Evolutionary conservation across 1,284 basidiomycete species (phyloP).

Genomic region (Cutaneotrichosporon dermatis): DNA sequence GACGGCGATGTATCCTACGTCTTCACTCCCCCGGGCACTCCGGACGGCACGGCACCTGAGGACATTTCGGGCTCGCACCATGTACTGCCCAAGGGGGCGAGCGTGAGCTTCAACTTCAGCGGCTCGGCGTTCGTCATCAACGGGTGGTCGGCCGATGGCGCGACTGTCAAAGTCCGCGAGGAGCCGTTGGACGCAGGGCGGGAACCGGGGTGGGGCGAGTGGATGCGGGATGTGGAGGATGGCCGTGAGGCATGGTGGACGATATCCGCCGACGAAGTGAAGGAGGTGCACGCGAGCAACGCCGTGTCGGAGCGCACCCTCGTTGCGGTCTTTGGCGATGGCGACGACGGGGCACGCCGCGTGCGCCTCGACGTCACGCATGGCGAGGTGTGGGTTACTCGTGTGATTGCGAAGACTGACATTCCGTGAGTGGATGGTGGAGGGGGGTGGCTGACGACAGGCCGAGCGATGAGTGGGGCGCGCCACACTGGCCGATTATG

Average conservation of each 20-base stretch:
- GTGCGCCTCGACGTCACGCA: background rate
- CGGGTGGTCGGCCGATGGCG: background rate
- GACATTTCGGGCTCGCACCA: background rate
- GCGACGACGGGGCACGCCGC: background rate
- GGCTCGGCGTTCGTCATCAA: background rate
- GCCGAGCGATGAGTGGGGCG: conserved; percentile 3
- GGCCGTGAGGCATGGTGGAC: background rate
- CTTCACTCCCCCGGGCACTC: background rate
- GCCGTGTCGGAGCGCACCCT: background rate
- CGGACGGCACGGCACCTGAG: background rate
- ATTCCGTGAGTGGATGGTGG: background rate
- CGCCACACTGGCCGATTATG: conserved; percentile 1
- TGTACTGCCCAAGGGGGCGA: background rate
- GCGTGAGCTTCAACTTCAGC: background rate
- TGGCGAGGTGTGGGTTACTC: background rate
- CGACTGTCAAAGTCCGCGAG: background rate
- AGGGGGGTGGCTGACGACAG: background rate
- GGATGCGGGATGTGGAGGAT: background rate
- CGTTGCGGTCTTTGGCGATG: background rate
- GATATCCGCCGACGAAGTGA: no score
- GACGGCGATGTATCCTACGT: background rate
- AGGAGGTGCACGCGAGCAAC: no score
- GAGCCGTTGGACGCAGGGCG: background rate
- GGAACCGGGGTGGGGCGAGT: background rate
- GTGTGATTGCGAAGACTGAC: background rate